Base-by-base conservation (phyloP, 2,329 filamentous ascomycete species). In the Talaromyces funiculosus region DNA sequence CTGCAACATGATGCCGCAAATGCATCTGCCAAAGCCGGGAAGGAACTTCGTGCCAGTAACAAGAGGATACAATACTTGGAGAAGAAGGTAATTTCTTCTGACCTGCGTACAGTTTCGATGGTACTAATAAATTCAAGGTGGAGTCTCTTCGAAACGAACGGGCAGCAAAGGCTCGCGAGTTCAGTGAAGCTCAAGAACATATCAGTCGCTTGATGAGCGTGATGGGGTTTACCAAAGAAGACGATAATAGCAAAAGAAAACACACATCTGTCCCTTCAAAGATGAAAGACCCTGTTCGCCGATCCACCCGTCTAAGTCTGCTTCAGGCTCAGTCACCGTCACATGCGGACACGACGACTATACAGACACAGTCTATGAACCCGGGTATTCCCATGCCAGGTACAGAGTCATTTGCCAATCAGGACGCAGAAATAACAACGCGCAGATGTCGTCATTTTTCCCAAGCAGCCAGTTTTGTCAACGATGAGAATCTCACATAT, bases 121-220 rank as follows among this genome's bases (percentile, higher is more conserved):
- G n/a, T 37, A 6, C 22, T 51, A 31, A 47, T 38, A 18, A 57
- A 7, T 38, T 49, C 14, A 43, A 75, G 73, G 62, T 74, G 12
- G 72, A 74, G 64, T 67, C 68, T 26, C 64, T 75, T 38, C 71
- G 69, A 14, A 68, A 72, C 38, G 72, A 75, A 54, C 67, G 72
- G 40, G 68, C 72, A 20, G 65, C 69, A 9, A 76, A 75, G 62
- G 72, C 73, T 20, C 69, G 71, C 9, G 73, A 76, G 59, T 75
- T 75, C 37, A 73, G 71, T 1, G 73, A 75, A 60, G 73, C 73
- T 1, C 74, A 75, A 56, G 71, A 75, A 57, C 71, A 75, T 49
- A 75, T 75, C 22, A 66, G 69, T 14, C 69, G 71, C 12, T 61
- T 75, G 4, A 76, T 76, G 73, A 66, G 65, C 16, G 72, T 76